These are phyloP conservation scores for Colletotrichum liriopes DNA, from an alignment of 2,329 filamentous ascomycete species.

Conservation along the genomic window DNA sequence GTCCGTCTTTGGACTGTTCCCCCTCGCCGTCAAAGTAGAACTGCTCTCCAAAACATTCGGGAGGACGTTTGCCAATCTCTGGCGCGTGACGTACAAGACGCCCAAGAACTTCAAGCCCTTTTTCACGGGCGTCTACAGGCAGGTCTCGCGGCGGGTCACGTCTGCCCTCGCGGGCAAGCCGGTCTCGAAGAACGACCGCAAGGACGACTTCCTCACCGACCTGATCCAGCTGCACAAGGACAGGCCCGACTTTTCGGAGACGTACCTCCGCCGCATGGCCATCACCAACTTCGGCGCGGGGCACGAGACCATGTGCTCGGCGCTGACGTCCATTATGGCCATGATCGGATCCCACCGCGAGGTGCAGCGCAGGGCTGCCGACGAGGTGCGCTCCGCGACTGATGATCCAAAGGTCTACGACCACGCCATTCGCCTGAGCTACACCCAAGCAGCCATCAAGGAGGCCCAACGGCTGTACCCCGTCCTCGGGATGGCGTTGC, in stretches of 20 bases:
- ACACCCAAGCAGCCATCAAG: slow-evolving; percentile 63
- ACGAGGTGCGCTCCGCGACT: slow-evolving; percentile 47
- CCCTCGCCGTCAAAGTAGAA: slow-evolving; percentile 56
- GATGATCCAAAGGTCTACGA: slow-evolving; percentile 46
- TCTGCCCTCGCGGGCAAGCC: slow-evolving; percentile 44
- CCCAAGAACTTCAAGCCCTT: slow-evolving; percentile 63
- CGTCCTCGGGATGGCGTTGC: slow-evolving; percentile 67
- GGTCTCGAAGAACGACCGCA: slow-evolving; percentile 48
- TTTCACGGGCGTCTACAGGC: slow-evolving; percentile 57
- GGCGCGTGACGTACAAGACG: slow-evolving; percentile 62
- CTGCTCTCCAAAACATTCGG: slow-evolving; percentile 55
- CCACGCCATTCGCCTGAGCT: slow-evolving; percentile 47
- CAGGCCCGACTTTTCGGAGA: slow-evolving; percentile 62
- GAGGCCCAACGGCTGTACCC: slow-evolving; percentile 67
- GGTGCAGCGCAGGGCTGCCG: slow-evolving; percentile 51
- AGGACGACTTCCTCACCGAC: slow-evolving; percentile 62
- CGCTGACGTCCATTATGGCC: slow-evolving; percentile 64
- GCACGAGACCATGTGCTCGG: slow-evolving; percentile 69
- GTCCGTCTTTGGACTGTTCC: slow-evolving; percentile 68
- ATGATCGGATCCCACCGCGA: slow-evolving; percentile 60
- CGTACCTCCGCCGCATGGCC: slow-evolving; percentile 66
- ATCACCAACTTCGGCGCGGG: slow-evolving; percentile 71
- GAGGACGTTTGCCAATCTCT: slow-evolving; percentile 58
- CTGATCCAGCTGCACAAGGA: slow-evolving; percentile 62
- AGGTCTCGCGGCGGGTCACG: slow-evolving; percentile 54